phyloP scores from a whole-genome alignment of 257 asterid genomes.

The Linderniella brevidens region DNA sequence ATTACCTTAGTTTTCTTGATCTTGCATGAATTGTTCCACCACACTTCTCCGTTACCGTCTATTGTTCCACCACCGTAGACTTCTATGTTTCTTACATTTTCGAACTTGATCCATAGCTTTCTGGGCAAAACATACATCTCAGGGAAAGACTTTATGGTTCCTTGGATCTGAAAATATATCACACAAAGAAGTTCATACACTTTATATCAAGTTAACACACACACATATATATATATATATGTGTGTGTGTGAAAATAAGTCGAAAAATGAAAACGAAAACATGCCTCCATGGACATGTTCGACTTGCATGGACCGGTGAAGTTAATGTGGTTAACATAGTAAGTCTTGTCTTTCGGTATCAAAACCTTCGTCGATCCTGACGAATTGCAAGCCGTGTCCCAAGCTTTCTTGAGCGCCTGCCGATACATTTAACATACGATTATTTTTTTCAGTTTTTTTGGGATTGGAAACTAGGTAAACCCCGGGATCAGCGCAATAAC shows the following conservation, averaged over 20 bases:
- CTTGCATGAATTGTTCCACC: slow-evolving; percentile 89
- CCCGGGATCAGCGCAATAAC: no score
- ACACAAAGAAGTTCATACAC: neutral
- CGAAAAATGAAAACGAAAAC: neutral
- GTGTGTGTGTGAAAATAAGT: no score
- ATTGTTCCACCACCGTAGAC: slow-evolving; percentile 66
- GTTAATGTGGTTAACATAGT: slow-evolving; percentile 41
- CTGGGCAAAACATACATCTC: slow-evolving; percentile 26
- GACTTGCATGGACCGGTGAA: slow-evolving; percentile 60
- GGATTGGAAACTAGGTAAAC: no score
- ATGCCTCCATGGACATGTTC: slow-evolving; percentile 41
- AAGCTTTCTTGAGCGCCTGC: slow-evolving; percentile 67
- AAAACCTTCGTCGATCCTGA: slow-evolving; percentile 17
- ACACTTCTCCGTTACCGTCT: slow-evolving; percentile 69
- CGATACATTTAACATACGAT: no score
- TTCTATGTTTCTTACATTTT: slow-evolving; percentile 27
- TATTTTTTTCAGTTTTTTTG: no score
- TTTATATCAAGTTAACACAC: no score
- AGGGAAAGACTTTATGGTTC: slow-evolving; percentile 48
- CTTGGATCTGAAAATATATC: slow-evolving; percentile 31
- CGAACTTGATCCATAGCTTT: slow-evolving; percentile 62
- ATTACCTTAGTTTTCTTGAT: slow-evolving; percentile 35
- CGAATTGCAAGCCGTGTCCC: slow-evolving; percentile 54
- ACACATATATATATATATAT: no score
- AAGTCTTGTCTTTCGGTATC: slow-evolving; percentile 41